A percentile compares a stretch with the other conserved stretches of the same genome.
These are phyloP conservation scores for Fusarium nygamai DNA, from an alignment of 2,329 filamentous ascomycete species.

Conservation along the genomic window DNA sequence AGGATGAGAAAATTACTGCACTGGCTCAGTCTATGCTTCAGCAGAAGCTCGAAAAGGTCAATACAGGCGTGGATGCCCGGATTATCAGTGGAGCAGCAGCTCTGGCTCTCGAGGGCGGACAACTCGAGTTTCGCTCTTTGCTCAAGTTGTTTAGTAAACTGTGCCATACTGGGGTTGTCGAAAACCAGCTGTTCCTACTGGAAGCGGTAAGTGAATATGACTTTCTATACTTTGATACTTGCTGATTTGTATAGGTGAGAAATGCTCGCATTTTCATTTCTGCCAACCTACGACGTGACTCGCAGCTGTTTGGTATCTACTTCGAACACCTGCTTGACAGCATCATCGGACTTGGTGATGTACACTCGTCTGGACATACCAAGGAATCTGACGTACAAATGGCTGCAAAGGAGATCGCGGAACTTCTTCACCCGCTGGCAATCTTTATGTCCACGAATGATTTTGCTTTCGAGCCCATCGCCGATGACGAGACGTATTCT, in stretches of 20 bases:
- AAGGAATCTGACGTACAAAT: conserved; percentile 83
- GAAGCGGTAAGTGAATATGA: conserved; percentile 69
- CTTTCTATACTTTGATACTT: neutral
- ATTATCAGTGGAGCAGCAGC: conserved; percentile 86
- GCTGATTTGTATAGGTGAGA: conserved; percentile 63
- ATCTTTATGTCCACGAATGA: conserved; percentile 78
- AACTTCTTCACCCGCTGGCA: conserved; percentile 88
- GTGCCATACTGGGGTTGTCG: conserved; percentile 75
- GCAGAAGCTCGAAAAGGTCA: conserved; percentile 94
- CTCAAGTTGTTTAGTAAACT: conserved; percentile 85
- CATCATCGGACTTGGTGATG: conserved; percentile 90
- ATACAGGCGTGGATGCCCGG: conserved; percentile 79
- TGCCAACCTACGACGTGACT: conserved; percentile 71
- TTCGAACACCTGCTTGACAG: conserved; percentile 84
- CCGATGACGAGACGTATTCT: conserved; percentile 75
- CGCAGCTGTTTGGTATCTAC: conserved; percentile 84
- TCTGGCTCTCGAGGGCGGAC: conserved; percentile 79
- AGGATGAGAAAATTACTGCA: conserved; percentile 91
- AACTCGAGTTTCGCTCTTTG: conserved; percentile 84
- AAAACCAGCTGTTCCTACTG: conserved; percentile 73
- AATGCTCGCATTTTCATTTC: conserved; percentile 85
- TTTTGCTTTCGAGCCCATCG: conserved; percentile 58
- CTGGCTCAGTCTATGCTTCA: conserved; percentile 94
- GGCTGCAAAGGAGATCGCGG: conserved; percentile 85
- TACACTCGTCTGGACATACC: conserved; percentile 76